Evolutionary conservation across 768 basidiomycete species (phyloP), one percentile per base, ranked within the genome.

Genomic region (Boletus sp.): DNA sequence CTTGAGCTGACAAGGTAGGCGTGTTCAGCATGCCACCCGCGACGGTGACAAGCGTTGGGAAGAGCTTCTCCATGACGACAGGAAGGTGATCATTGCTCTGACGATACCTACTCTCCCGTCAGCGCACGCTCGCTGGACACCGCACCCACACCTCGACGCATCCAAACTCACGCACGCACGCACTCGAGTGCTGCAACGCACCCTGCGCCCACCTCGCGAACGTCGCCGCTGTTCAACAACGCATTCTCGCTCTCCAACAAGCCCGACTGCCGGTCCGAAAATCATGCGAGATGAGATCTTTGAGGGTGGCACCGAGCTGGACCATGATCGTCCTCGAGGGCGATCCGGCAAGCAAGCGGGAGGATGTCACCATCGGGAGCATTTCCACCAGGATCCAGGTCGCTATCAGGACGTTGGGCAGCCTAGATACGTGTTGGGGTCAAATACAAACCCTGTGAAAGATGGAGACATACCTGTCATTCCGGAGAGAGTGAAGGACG

Each of bases 131-230:
- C 15, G 33, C 36, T 20, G 20, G 10, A 15, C 46, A 7, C n/a
- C n/a, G n/a, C 17, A 30, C 9, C 3, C 14, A 17, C 20, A 7
- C 5, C 2, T 5, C 15, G 20, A 48, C 47, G 1, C 33, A 48
- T 72, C 72, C 65, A 45, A n/a, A n/a, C n/a, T n/a, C 72, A 72
- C 11, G 90, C 89, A 58, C 88, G 80, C 54, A 92, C 80, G 63
- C 86, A 80, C 72, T 95, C 94, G 52, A 94, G 77, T 15, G 85
- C 72, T 0, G 89, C 89, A 17, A 92, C 76, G 63, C 90, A 86
- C 28, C 92, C 94, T 2, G 91, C 92, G 54, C 87, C 86, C 1
- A 94, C 88, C 59, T 93, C 83, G 20, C 80, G 77, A 35, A 91
- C 81, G 41, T 90, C 78, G 37, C 77, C 76, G 57, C 87, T 90